Conservation (phyloP, 1,139 yeast species). For the Candida labiduridarum region DNA sequence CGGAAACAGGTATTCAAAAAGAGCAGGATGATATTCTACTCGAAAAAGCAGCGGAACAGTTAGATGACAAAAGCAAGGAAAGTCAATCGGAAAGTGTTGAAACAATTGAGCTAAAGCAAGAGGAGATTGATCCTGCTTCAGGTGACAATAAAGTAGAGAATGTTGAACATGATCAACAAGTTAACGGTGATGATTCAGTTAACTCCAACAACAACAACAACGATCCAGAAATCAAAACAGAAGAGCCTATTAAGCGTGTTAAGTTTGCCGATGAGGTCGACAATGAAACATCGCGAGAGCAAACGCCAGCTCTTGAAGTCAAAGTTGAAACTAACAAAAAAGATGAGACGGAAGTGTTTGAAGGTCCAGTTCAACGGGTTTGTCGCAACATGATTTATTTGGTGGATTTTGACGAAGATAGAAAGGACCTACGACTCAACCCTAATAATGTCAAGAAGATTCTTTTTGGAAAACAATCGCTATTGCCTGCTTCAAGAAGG, state of each 20-base stretch:
- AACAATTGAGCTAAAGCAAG: background rate
- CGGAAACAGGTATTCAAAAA: background rate
- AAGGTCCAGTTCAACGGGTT: constrained; percentile 68
- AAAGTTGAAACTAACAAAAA: constrained; percentile 10
- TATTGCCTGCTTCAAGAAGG: constrained; percentile 53
- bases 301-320: constrained; percentile 4
- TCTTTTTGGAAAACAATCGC: constrained; percentile 64
- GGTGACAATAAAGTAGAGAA: background rate
- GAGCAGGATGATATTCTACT: background rate
- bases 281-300: constrained; percentile 10
- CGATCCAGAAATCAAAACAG: constrained; percentile 9
- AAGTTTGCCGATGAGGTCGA: constrained; percentile 32
- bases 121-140: background rate
- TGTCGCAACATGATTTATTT: constrained; percentile 52
- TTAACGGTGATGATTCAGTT: background rate
- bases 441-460: constrained; percentile 39
- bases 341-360: constrained; percentile 33
- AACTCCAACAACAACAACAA: constrained; percentile 2
- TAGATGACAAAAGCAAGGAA: background rate
- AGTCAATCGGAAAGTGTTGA: background rate
- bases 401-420: constrained; percentile 45
- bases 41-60: background rate
- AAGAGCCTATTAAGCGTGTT: constrained; percentile 21
- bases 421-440: constrained; percentile 23
- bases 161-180: background rate